These are phyloP conservation scores for Candida methanosorbosa DNA, from an alignment of 805 yeast species.

Conservation along the genomic window DNA sequence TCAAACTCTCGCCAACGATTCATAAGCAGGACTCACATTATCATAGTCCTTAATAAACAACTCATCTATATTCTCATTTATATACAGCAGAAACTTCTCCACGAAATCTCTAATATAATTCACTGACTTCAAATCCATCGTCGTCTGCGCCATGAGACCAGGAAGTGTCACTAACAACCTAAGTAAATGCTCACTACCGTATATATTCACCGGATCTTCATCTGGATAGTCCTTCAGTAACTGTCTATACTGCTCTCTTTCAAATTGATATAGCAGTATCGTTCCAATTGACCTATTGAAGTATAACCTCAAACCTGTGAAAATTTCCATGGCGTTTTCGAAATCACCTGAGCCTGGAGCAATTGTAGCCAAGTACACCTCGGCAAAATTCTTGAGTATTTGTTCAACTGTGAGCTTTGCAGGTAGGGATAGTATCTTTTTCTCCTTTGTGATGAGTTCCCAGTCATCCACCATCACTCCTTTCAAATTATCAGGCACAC, in stretches of 20 bases:
- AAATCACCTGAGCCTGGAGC: constrained; percentile 34
- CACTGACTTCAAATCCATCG: constrained; percentile 72
- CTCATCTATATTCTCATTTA: constrained; percentile 34
- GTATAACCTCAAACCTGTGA: constrained; percentile 60
- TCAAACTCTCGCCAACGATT: constrained; percentile 20
- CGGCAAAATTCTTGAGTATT: constrained; percentile 43
- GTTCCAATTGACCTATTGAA: constrained; percentile 69
- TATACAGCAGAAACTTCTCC: constrained; percentile 43
- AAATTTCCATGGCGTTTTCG: constrained; percentile 57
- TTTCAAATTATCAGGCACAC: constrained; percentile 61
- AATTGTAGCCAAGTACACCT: constrained; percentile 28
- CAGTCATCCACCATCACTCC: constrained; percentile 80
- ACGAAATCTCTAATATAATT: constrained; percentile 44
- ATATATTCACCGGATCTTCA: constrained; percentile 25
- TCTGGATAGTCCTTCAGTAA: constrained; percentile 24
- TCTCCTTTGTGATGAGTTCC: constrained; percentile 82
- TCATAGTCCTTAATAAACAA: constrained; percentile 36
- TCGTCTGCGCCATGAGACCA: constrained; percentile 67
- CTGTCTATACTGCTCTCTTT: constrained; percentile 62
- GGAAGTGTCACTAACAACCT: constrained; percentile 75
- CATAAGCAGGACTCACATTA: constrained; percentile 42
- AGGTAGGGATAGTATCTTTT: constrained; percentile 62
- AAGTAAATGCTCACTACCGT: constrained; percentile 78
- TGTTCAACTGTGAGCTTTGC: constrained; percentile 41
- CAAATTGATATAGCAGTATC: constrained; percentile 64